A percentile compares a stretch with the other conserved stretches of the same genome.
phyloP scores from a whole-genome alignment of 2,329 filamentous ascomycete species.

The Beauveria rudraprayagi region DNA sequence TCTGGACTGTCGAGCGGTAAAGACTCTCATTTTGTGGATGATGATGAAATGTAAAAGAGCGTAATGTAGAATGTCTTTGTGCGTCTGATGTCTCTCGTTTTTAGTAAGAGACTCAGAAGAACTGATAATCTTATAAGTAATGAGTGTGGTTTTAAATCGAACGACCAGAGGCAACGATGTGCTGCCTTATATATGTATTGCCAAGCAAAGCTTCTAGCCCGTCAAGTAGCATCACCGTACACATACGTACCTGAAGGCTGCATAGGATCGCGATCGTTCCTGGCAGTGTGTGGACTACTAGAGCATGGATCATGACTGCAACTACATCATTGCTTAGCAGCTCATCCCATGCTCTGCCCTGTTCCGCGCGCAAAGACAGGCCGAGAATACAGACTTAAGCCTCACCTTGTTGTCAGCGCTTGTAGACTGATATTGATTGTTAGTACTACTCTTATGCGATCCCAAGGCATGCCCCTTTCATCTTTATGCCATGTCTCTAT shows the following conservation, averaged over 20 bases:
- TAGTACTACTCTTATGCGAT: not conserved
- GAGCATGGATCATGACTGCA: not conserved
- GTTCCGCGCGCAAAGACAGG: not conserved
- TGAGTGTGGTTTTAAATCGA: not conserved
- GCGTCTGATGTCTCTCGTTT: not conserved
- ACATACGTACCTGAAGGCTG: too few species aligned
- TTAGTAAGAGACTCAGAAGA: not conserved
- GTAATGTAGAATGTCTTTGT: not conserved
- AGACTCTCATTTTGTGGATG: not conserved
- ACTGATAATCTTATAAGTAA: not conserved
- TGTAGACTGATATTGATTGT: not conserved
- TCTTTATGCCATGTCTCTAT: not conserved
- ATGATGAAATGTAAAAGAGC: not conserved
- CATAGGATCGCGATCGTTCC: not conserved
- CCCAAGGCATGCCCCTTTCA: not conserved
- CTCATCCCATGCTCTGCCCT: not conserved
- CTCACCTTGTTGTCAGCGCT: not conserved
- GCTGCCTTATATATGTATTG: not conserved
- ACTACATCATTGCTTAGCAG: not conserved
- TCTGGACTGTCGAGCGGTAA: not conserved
- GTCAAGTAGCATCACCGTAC: not conserved
- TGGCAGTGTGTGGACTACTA: too few species aligned
- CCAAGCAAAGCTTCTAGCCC: not conserved
- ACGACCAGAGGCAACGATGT: not conserved
- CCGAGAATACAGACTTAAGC: not conserved